Evolutionary conservation across 257 asterid genomes (phyloP).

Genomic region (Solanum gandarillasii): DNA sequence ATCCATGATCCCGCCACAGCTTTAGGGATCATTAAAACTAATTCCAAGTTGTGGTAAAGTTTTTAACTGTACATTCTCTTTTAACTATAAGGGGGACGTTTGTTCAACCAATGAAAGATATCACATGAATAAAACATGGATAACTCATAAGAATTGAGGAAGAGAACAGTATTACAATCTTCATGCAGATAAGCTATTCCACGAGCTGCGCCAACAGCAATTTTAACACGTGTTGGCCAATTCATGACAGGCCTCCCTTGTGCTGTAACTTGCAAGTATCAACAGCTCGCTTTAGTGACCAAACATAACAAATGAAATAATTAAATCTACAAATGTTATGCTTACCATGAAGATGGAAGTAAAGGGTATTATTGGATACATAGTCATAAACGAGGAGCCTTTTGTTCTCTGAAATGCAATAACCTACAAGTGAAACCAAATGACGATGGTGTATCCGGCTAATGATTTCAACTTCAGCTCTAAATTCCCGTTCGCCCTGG

Average conservation of each 20-base stretch:
- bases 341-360: constrained; percentile 96
- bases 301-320: background rate
- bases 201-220: constrained; percentile 94
- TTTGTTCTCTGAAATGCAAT: constrained; percentile 70
- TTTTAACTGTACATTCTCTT: background rate
- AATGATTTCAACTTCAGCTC: constrained; percentile 91
- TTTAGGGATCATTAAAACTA: background rate
- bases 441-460: constrained; percentile 94
- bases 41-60: background rate
- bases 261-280: constrained; percentile 27
- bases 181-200: constrained; percentile 98
- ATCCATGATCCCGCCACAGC: background rate
- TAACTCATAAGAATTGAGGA: background rate
- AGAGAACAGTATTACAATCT: constrained; percentile 52
- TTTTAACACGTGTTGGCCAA: constrained; percentile 74
- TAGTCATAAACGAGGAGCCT: constrained; percentile 86
- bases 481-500: constrained; percentile 92
- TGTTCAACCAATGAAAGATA: background rate
- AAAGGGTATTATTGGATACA: constrained; percentile 75
- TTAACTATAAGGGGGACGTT: background rate
- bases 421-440: constrained; percentile 92
- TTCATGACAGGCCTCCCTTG: constrained; percentile 59
- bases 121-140: background rate
- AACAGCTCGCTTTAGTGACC: background rate
- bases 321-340: background rate